Evolutionary conservation across 2,329 filamentous ascomycete species (phyloP).

Genomic region (Talaromyces albobiverticillius): DNA sequence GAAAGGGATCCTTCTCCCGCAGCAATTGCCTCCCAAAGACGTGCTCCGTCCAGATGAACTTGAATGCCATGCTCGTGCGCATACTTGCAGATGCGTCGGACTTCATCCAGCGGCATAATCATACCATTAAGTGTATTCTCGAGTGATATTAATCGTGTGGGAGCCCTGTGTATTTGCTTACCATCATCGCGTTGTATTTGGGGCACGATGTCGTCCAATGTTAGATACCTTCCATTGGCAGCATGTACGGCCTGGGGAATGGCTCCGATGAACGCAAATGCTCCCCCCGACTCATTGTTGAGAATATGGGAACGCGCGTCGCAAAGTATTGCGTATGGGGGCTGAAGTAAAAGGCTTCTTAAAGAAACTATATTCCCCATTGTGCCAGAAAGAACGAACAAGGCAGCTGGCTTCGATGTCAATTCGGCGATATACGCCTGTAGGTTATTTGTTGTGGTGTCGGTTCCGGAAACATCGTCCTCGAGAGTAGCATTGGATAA

Average conservation of each 20-base stretch:
- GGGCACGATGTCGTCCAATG: slow-evolving; percentile 13
- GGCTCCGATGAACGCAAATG: slow-evolving; percentile 15
- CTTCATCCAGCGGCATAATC: slow-evolving; percentile 68
- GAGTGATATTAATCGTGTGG: slow-evolving; percentile 70
- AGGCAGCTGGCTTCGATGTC: slow-evolving; percentile 18
- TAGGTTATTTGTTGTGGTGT: slow-evolving; percentile 18
- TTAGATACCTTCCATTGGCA: slow-evolving; percentile 15
- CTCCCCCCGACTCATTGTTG: slow-evolving; percentile 19
- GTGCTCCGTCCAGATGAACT: slow-evolving; percentile 71
- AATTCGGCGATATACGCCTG: slow-evolving; percentile 18
- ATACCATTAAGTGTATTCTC: slow-evolving; percentile 77
- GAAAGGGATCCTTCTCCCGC: slow-evolving; percentile 60
- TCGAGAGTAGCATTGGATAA: slow-evolving; percentile 18
- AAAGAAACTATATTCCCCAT: slow-evolving; percentile 24
- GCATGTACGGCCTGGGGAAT: neutral
- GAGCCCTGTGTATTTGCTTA: slow-evolving; percentile 61
- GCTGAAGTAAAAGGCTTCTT: slow-evolving; percentile 14
- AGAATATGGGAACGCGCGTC: slow-evolving; percentile 18
- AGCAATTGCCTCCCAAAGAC: slow-evolving; percentile 72
- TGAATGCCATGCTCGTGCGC: slow-evolving; percentile 59
- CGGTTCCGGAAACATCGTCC: slow-evolving; percentile 22
- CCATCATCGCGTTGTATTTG: slow-evolving; percentile 49
- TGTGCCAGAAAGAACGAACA: slow-evolving; percentile 22
- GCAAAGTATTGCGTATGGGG: slow-evolving; percentile 18
- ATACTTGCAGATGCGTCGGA: slow-evolving; percentile 63